A percentile compares a stretch with the other conserved stretches of the same genome.
Evolutionary conservation across 768 basidiomycete genomes (phyloP).

Genomic region (Mycena rosella): DNA sequence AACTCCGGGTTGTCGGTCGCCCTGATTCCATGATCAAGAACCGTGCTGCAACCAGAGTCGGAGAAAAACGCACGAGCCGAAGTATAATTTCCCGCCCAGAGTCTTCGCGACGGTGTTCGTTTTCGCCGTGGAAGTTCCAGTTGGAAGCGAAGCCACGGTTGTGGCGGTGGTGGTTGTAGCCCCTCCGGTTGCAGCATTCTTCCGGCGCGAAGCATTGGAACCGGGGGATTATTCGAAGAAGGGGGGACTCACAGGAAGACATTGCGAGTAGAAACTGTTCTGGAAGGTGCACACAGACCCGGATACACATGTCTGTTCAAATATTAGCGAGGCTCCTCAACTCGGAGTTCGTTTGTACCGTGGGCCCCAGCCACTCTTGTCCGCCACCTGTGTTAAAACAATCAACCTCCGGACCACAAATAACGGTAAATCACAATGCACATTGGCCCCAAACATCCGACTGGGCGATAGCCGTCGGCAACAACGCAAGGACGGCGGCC

Average conservation of each 20-base stretch:
- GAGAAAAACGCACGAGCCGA: conserved; percentile 47
- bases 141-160: conserved; percentile 33
- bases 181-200: background rate
- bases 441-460: conserved; percentile 31
- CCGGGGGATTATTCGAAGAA: no score
- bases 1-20: conserved; percentile 64
- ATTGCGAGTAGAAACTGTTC: conserved; percentile 31
- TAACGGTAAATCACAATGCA: background rate
- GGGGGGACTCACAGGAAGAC: conserved; percentile 11
- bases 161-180: conserved; percentile 21
- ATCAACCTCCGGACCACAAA: background rate
- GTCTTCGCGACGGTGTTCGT: conserved; percentile 54
- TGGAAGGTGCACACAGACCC: conserved; percentile 10
- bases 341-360: background rate
- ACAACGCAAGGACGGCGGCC: conserved; percentile 16
- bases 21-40: background rate
- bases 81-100: conserved; percentile 57
- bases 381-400: conserved; percentile 23
- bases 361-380: conserved; percentile 21
- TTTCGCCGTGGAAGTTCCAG: conserved; percentile 40
- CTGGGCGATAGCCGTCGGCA: conserved; percentile 26
- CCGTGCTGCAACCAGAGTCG: no score
- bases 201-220: background rate
- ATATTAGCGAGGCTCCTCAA: background rate
- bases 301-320: conserved; percentile 16